phyloP scores from a whole-genome alignment of 2,329 filamentous ascomycete species.

The Cladorrhinum sp. region DNA sequence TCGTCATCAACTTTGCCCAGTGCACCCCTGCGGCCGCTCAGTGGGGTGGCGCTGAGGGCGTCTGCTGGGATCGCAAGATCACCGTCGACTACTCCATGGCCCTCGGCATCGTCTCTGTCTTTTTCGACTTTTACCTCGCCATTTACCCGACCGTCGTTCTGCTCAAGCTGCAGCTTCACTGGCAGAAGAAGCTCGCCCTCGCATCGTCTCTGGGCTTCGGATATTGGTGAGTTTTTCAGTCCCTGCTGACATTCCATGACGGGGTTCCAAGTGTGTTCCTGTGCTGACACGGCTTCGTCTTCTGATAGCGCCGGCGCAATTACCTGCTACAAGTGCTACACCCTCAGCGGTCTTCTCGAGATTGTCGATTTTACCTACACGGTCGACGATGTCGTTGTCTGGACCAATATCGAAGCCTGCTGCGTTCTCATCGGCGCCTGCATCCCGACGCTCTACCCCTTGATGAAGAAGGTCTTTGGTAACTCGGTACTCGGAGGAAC shows the following conservation, averaged over 20 bases:
- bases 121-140: constrained; percentile 42
- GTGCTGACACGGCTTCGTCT: too few species aligned
- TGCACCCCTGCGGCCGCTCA: constrained; percentile 40
- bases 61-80: constrained; percentile 36
- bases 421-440: constrained; percentile 28
- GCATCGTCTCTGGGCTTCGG: constrained; percentile 39
- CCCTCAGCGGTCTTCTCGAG: constrained; percentile 27
- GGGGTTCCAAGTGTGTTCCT: too few species aligned
- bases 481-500: constrained; percentile 14
- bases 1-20: constrained; percentile 42
- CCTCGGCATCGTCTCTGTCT: constrained; percentile 28
- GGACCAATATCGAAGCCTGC: constrained; percentile 37
- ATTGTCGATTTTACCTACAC: constrained; percentile 33
- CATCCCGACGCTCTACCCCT: constrained; percentile 27
- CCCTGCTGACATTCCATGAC: too few species aligned
- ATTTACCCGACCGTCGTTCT: constrained; percentile 40
- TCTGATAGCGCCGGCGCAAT: constrained; percentile 28
- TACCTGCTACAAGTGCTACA: constrained; percentile 34
- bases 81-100: constrained; percentile 38
- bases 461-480: constrained; percentile 24
- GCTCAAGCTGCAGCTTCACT: constrained; percentile 36
- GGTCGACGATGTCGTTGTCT: constrained; percentile 42
- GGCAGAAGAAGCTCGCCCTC: constrained; percentile 41
- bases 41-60: constrained; percentile 38
- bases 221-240: constrained; percentile 34